Base-by-base conservation (phyloP, 495 filamentous ascomycete species). In the Xylaria sp. region DNA sequence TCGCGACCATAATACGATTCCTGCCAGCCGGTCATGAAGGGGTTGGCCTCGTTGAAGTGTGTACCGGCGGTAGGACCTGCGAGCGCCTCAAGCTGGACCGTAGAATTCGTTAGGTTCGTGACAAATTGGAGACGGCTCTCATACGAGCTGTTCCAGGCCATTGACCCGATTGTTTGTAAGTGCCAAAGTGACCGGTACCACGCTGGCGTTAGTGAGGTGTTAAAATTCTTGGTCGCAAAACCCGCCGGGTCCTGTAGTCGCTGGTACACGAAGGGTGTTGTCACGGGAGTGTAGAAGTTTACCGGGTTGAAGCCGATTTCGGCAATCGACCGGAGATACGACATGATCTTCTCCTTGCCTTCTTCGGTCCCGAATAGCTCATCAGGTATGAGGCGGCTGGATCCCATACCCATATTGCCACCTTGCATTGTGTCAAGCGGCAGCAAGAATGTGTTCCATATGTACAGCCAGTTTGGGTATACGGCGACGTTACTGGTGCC, bases 31-130 rank as follows among this genome's bases (percentile, higher is more conserved):
- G 75, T 69, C 37, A 85, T 85, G 59, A 82, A 83, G 3, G 77
- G 69, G 61, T 86, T 82, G 0, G 79, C 85, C 75, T 88, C 83
- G 65, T 88, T 88, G 70, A 82, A 40, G 72, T 87, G 86, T 5
- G 82, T 75, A 6, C 85, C 85, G 62, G 81, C 80, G 55, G 79
- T 75, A 24, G 80, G 81, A 14, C 76, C 73, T 15, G 84, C 85
- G 31, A 88, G 71, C 11, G 82, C 80, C 29, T 83, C 81, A 8
- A 87, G 76, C 26, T 83, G 77, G 7, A 80, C 75, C 8, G 85
- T 82, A 6, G 79, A 75, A 17, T 81, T 79, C 1, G 80, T 82
- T 68, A 84, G 50, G 11, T 84, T 82, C n/a, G 76, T 78, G 69
- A 80, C 72, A 21, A 81, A 77, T 21, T 76, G 76, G 21, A 77